Percentiles rank a stretch among this genome's conserved stretches.
phyloP scores from a whole-genome alignment of 2,329 filamentous ascomycete genomes.

The Scolecobasidium constrictum region DNA sequence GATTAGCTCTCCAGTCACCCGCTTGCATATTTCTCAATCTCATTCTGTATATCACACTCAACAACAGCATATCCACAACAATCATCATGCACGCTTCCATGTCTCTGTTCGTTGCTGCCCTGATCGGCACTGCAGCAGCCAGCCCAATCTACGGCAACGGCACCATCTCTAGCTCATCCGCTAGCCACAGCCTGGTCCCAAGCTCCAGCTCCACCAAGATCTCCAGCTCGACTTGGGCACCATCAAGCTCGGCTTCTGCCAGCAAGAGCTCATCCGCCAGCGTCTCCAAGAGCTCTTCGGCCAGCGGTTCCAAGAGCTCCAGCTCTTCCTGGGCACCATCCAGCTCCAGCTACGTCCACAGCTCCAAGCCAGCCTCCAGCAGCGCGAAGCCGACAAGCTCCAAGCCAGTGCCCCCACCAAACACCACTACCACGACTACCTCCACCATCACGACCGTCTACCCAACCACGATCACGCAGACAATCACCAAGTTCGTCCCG shows the following conservation, averaged over 20 bases:
- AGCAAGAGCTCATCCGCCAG: too few relatives aligned
- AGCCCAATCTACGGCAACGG: background rate
- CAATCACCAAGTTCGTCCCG: slow-evolving; percentile 6
- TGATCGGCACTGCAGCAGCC: slow-evolving; percentile 5
- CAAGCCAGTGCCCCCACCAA: slow-evolving; percentile 12
- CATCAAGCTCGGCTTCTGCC: too few relatives aligned
- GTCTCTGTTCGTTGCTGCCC: background rate
- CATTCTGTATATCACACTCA: background rate
- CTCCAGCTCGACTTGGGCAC: background rate
- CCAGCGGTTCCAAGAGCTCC: too few relatives aligned
- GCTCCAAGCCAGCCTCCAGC: background rate
- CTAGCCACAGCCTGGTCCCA: too few relatives aligned
- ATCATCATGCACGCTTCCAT: slow-evolving; percentile 3
- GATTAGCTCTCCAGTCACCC: background rate
- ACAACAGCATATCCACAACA: background rate
- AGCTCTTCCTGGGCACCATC: background rate
- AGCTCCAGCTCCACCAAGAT: too few relatives aligned
- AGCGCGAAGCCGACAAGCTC: slow-evolving; percentile 15
- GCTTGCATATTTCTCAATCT: background rate
- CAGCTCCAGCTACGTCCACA: background rate
- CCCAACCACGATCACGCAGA: slow-evolving; percentile 7
- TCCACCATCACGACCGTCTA: slow-evolving; percentile 8
- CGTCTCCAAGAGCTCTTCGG: too few relatives aligned
- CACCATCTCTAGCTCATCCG: too few relatives aligned
- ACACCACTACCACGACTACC: background rate